phyloP scores from a whole-genome alignment of 805 yeast species.

The Kodamaea restingae region DNA sequence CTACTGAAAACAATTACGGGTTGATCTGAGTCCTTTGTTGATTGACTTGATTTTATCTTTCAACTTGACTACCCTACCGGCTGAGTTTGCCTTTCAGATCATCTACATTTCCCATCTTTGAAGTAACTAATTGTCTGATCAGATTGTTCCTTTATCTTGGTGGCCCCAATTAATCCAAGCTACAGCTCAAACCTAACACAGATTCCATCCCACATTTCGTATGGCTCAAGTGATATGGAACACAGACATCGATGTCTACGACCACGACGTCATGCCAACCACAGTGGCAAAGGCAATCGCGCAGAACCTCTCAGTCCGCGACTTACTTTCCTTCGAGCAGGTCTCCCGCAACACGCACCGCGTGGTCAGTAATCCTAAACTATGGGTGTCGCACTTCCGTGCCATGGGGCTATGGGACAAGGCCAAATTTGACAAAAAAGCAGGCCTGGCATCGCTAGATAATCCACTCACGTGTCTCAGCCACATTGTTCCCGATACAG shows the following conservation, averaged over 20 bases:
- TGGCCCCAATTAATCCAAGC: too few species aligned
- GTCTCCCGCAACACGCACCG: slow-evolving; percentile 36
- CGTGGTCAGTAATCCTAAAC: slow-evolving; percentile 34
- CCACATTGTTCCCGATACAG: slow-evolving; percentile 19
- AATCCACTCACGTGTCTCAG: slow-evolving; percentile 37
- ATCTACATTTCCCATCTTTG: too few species aligned
- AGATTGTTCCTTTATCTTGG: too few species aligned
- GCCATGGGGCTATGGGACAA: slow-evolving; percentile 37
- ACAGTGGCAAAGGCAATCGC: slow-evolving; percentile 35
- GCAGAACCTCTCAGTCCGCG: slow-evolving; percentile 32
- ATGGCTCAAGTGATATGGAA: slow-evolving; percentile 48
- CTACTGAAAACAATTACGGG: too few species aligned
- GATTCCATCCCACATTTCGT: too few species aligned
- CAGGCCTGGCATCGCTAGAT: slow-evolving; percentile 5
- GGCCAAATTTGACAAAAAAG: not conserved
- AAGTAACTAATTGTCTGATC: too few species aligned
- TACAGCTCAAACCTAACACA: too few species aligned
- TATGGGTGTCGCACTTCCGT: slow-evolving; percentile 37
- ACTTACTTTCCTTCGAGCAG: slow-evolving; percentile 34
- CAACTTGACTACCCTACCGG: too few species aligned
- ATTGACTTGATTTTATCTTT: too few species aligned
- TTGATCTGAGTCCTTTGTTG: too few species aligned
- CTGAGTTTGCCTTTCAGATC: too few species aligned
- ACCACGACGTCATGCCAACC: slow-evolving; percentile 33
- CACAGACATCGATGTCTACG: slow-evolving; percentile 42